phyloP scores from a whole-genome alignment of 345 rosid species.

The Lepidium africanum region DNA sequence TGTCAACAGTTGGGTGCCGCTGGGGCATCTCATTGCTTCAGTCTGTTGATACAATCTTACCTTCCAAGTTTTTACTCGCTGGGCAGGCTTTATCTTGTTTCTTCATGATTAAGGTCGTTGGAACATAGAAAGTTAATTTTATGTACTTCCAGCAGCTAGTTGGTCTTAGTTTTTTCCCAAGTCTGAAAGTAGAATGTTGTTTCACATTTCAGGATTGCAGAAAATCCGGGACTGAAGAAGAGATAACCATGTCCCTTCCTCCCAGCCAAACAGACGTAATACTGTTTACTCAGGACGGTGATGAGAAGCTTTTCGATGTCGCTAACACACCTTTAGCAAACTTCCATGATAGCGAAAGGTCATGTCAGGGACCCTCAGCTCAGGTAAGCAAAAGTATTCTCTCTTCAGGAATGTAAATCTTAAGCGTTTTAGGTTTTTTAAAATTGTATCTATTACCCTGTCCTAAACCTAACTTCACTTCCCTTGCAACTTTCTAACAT shows the following conservation, averaged over 20 bases:
- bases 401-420: background rate
- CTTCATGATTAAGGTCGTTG: constrained; percentile 68
- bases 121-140: background rate
- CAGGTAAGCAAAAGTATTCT: constrained; percentile 38
- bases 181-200: constrained; percentile 3
- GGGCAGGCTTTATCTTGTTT: constrained; percentile 85
- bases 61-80: constrained; percentile 54
- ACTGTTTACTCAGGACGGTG: constrained; percentile 38
- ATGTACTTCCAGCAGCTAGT: background rate
- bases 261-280: constrained; percentile 42
- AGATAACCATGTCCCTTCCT: constrained; percentile 27
- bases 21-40: constrained; percentile 86
- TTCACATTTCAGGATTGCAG: constrained; percentile 25
- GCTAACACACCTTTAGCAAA: constrained; percentile 60
- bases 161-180: background rate
- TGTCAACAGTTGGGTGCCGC: constrained; percentile 66
- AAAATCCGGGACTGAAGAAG: constrained; percentile 41
- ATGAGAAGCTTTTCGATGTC: constrained; percentile 41
- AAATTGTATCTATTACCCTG: background rate
- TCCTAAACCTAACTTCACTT: background rate
- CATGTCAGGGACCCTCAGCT: constrained; percentile 38
- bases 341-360: constrained; percentile 73
- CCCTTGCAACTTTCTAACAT: constrained; percentile 7
- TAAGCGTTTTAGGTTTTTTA: background rate
- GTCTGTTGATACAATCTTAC: constrained; percentile 51